Percentiles rank a stretch among this genome's conserved stretches.
phyloP scores from a whole-genome alignment of 345 rosid species.

The Fremontodendron californicum region DNA sequence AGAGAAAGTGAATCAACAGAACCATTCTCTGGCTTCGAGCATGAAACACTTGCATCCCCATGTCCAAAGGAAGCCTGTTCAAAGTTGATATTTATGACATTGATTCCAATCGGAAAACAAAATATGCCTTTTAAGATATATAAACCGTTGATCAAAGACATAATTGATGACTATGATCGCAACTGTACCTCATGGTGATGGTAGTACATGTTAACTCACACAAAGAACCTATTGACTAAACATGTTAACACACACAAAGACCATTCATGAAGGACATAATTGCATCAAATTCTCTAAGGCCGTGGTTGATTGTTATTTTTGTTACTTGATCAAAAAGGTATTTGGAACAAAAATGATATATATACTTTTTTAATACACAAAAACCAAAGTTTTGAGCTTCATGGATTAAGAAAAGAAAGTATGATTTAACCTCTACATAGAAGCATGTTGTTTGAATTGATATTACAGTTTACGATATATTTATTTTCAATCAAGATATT shows the following conservation, averaged over 20 bases:
- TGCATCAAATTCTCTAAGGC: neutral
- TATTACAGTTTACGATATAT: neutral
- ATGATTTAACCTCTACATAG: neutral
- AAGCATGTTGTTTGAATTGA: neutral
- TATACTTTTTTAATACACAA: neutral
- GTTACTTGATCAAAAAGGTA: neutral
- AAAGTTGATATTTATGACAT: constrained; percentile 8
- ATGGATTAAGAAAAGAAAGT: neutral
- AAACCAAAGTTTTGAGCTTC: neutral
- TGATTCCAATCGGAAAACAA: neutral
- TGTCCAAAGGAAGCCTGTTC: constrained; percentile 43
- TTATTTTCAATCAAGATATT: neutral
- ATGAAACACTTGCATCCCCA: constrained; percentile 46
- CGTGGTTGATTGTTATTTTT: neutral
- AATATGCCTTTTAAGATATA: neutral
- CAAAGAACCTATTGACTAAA: neutral
- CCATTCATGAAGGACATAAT: neutral
- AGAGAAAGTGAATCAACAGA: constrained; percentile 39
- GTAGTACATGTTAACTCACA: neutral
- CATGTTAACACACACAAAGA: neutral
- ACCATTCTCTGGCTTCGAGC: constrained; percentile 49
- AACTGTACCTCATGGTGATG: neutral
- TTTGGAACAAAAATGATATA: neutral
- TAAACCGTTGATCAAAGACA: neutral
- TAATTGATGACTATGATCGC: neutral